These are phyloP conservation scores for Phytophthora sansomeana DNA, from an alignment of 352 stramenopile species.

Conservation along the genomic window DNA sequence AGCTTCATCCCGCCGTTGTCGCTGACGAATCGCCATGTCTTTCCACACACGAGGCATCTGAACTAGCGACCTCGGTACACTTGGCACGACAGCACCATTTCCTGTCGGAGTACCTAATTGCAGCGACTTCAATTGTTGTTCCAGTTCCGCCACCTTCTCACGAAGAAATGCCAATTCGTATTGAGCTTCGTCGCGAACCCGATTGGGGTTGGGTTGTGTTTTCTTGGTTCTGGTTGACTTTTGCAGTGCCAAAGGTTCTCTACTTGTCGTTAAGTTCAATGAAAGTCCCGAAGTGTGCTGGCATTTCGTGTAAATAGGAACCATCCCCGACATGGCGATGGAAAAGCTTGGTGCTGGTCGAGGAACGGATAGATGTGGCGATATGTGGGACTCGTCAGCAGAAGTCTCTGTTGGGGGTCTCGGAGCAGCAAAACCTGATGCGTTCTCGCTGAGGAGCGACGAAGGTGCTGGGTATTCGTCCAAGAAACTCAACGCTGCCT, in stretches of 20 bases:
- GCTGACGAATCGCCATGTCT: conserved; percentile 27
- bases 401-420: too few species aligned
- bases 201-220: conserved; percentile 30
- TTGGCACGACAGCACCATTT: background rate
- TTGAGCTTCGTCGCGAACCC: conserved; percentile 47
- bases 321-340: conserved; percentile 24
- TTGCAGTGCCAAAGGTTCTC: background rate
- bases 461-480: conserved; percentile 17
- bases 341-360: conserved; percentile 24
- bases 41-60: conserved; percentile 29
- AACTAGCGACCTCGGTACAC: background rate
- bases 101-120: conserved; percentile 12
- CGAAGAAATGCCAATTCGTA: conserved; percentile 76
- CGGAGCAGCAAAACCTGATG: background rate
- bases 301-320: conserved; percentile 23
- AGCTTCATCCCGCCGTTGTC: conserved; percentile 20
- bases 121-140: conserved; percentile 57
- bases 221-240: conserved; percentile 26
- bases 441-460: background rate
- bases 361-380: background rate
- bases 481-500: conserved; percentile 36
- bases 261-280: conserved; percentile 10
- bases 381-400: background rate
- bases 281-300: background rate
- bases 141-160: conserved; percentile 61